These are phyloP conservation scores for Yamadazyma diospyri DNA, from an alignment of 1,139 yeast species.

Conservation along the genomic window DNA sequence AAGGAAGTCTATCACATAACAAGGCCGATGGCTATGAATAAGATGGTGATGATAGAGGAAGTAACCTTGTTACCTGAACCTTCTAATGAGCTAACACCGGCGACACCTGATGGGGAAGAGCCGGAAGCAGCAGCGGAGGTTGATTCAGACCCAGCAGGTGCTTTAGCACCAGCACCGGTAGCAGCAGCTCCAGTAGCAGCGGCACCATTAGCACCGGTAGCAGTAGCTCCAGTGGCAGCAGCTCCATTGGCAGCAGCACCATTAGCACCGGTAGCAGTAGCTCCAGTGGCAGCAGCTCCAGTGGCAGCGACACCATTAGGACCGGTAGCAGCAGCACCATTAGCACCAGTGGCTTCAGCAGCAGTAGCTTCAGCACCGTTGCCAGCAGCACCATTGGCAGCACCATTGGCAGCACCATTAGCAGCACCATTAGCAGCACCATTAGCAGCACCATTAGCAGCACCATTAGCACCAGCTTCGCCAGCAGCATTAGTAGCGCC, in stretches of 20 bases:
- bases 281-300: conserved; percentile 1
- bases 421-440: conserved; percentile 2
- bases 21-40: not conserved
- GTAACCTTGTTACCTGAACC: conserved; percentile 1
- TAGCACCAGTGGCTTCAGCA: not conserved
- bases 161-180: not conserved
- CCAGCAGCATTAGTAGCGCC: conserved; percentile 1
- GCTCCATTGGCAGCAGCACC: not conserved
- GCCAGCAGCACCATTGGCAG: not conserved
- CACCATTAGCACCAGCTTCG: not conserved
- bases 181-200: conserved; percentile 1
- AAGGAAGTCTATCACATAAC: conserved; percentile 1
- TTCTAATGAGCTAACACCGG: not conserved
- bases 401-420: not conserved
- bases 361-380: not conserved
- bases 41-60: not conserved
- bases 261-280: conserved; percentile 1
- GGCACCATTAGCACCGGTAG: not conserved
- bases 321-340: not conserved
- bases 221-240: not conserved
- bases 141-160: no score
- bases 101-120: not conserved
- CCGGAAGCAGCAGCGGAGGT: not conserved
- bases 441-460: not conserved
- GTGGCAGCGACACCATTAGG: not conserved